Percentiles rank a stretch among this genome's conserved stretches.
phyloP scores from a whole-genome alignment of 2,329 filamentous ascomycete genomes.

The Trichoderma koningiopsis region DNA sequence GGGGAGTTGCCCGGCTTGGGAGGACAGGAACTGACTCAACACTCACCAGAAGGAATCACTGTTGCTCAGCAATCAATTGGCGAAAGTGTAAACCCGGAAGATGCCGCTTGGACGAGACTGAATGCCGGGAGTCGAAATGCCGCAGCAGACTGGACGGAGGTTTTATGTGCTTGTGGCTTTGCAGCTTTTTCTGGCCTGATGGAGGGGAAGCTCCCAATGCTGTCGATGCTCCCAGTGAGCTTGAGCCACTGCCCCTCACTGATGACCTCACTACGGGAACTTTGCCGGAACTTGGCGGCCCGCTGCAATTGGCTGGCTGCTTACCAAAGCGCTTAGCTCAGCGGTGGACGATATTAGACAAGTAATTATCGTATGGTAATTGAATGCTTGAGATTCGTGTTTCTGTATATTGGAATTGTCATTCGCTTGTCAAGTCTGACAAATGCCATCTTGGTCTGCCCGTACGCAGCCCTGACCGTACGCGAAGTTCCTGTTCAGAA shows the following conservation, averaged over 20 bases:
- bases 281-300: not conserved
- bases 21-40: not conserved
- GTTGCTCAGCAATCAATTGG: not conserved
- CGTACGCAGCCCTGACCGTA: not conserved
- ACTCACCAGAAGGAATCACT: not conserved
- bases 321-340: constrained; percentile 14
- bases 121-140: not conserved
- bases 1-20: not conserved
- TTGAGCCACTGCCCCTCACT: constrained; percentile 11
- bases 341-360: not conserved
- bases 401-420: not conserved
- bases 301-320: not conserved
- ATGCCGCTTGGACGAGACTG: not conserved
- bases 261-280: constrained; percentile 15
- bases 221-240: not conserved
- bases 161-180: not conserved
- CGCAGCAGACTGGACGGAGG: not conserved
- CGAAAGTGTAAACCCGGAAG: not conserved
- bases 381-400: not conserved
- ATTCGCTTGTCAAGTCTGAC: not conserved
- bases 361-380: not conserved
- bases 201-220: not conserved
- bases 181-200: not conserved
- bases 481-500: not conserved
- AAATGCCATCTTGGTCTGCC: not conserved